Evolutionary conservation across 768 basidiomycete species (phyloP).

Genomic region (Hysterangium stoloniferum): DNA sequence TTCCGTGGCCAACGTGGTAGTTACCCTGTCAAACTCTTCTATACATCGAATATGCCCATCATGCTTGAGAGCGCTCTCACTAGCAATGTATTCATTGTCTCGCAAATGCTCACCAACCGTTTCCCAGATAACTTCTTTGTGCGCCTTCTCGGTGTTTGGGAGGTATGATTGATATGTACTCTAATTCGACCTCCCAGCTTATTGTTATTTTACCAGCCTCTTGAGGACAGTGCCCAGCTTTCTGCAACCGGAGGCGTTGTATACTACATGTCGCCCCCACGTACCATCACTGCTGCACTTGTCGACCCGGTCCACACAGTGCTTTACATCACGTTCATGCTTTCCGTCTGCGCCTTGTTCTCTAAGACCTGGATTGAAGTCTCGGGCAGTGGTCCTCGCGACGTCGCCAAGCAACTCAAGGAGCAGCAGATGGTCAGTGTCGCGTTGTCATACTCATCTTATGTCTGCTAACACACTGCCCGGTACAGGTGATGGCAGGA

Average conservation of each 20-base stretch:
- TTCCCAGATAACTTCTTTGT: slow-evolving; percentile 92
- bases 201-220: slow-evolving; percentile 47
- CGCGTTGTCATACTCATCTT: neutral
- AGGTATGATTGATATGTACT: slow-evolving; percentile 46
- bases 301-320: slow-evolving; percentile 91
- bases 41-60: slow-evolving; percentile 99
- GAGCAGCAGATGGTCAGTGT: slow-evolving; percentile 88
- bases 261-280: slow-evolving; percentile 99
- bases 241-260: slow-evolving; percentile 84
- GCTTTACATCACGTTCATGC: slow-evolving; percentile 87
- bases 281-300: slow-evolving; percentile 79
- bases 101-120: slow-evolving; percentile 87
- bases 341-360: slow-evolving; percentile 92
- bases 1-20: slow-evolving; percentile 94
- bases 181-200: neutral
- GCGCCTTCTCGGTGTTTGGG: slow-evolving; percentile 92
- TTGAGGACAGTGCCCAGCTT: slow-evolving; percentile 91
- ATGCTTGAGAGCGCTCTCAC: slow-evolving; percentile 95
- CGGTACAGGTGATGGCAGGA: slow-evolving; percentile 49
- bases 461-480: neutral
- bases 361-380: slow-evolving; percentile 99
- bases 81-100: slow-evolving; percentile 91
- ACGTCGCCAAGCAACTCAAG: slow-evolving; percentile 96
- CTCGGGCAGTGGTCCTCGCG: slow-evolving; percentile 89
- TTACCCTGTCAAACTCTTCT: slow-evolving; percentile 98